phyloP scores from a whole-genome alignment of 2,329 filamentous ascomycete species.

The Bertia moriformis region DNA sequence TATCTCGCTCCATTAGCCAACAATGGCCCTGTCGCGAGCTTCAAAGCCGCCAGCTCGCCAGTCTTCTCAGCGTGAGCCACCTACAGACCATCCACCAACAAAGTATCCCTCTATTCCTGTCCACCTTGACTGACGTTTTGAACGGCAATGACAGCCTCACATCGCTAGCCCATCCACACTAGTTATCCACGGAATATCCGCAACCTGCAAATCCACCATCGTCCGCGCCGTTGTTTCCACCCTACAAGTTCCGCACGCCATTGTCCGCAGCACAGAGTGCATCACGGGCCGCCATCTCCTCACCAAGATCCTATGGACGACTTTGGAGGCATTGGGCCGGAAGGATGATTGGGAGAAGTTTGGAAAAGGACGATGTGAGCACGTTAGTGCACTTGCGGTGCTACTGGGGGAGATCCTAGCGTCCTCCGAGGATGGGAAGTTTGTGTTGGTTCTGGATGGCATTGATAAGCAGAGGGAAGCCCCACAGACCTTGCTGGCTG shows the following conservation, averaged over 20 bases:
- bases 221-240: not conserved
- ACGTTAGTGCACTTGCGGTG: conserved; percentile 36
- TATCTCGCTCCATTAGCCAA: not conserved
- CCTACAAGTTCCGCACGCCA: conserved; percentile 14
- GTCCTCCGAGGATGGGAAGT: conserved; percentile 19
- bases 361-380: conserved; percentile 34
- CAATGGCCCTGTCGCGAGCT: not conserved
- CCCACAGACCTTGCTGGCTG: conserved; percentile 39
- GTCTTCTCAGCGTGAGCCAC: not conserved
- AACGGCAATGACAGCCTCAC: not conserved
- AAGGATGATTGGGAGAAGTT: conserved; percentile 21
- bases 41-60: not conserved
- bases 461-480: conserved; percentile 44
- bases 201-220: not conserved
- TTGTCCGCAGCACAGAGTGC: conserved; percentile 25
- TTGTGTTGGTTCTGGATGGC: conserved; percentile 45
- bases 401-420: conserved; percentile 28
- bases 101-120: not conserved
- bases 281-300: conserved; percentile 27
- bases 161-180: not conserved
- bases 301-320: conserved; percentile 24
- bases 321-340: conserved; percentile 16
- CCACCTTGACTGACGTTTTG: not conserved
- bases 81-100: too few species aligned
- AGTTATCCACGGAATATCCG: not conserved